Conservation (phyloP, 371 early-diverging fungal species). For the Mortierella sp. region DNA sequence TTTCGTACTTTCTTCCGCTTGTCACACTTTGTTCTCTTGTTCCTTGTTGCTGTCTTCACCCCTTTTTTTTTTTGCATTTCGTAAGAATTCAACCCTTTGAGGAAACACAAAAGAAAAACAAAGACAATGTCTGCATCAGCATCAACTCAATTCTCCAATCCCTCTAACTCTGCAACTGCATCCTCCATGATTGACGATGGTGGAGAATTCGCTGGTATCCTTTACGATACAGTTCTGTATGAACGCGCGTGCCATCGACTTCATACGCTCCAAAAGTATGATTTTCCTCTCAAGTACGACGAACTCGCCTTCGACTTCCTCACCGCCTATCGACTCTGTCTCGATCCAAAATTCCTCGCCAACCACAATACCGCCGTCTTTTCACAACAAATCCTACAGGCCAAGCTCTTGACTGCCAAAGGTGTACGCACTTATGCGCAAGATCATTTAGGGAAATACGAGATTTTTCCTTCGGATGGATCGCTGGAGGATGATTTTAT, state of each 20-base stretch:
- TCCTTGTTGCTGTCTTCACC: too few relatives aligned
- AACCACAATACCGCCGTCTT: constrained; percentile 16
- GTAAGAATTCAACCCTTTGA: too few relatives aligned
- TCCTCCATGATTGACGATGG: constrained; percentile 12
- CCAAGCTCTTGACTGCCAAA: constrained; percentile 21
- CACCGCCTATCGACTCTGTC: constrained; percentile 23
- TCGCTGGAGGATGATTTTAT: constrained; percentile 6
- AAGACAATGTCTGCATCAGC: too few relatives aligned
- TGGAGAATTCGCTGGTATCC: constrained; percentile 32
- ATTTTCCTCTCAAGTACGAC: constrained; percentile 33
- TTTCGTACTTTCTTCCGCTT: too few relatives aligned
- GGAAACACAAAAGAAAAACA: too few relatives aligned
- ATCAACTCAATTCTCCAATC: too few relatives aligned
- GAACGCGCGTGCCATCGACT: constrained; percentile 42
- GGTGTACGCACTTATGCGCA: constrained; percentile 21
- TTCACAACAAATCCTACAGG: constrained; percentile 9
- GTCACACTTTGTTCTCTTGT: too few relatives aligned
- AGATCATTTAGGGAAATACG: constrained; percentile 20
- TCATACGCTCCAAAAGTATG: constrained; percentile 21
- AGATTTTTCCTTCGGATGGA: constrained; percentile 19
- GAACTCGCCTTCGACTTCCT: constrained; percentile 33
- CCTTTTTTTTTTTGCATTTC: too few relatives aligned
- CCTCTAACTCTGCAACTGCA: background rate
- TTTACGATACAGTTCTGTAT: constrained; percentile 38
- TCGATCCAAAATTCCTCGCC: constrained; percentile 27